A percentile compares a stretch with the other conserved stretches of the same genome.
phyloP scores from a whole-genome alignment of 257 asterid genomes.

The Agastache rugosa region DNA sequence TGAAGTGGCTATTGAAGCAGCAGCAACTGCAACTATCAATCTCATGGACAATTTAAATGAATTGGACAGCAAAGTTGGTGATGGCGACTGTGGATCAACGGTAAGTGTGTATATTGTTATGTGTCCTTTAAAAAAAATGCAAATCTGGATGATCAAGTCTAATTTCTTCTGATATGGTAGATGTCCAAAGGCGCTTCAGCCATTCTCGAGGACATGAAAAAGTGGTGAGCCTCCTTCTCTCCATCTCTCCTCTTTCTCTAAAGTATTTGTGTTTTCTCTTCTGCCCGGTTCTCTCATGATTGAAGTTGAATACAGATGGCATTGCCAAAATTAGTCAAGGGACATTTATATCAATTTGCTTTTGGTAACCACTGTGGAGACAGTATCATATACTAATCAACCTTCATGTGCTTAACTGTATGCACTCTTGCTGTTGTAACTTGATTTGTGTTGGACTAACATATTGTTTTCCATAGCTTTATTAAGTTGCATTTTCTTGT shows the following conservation, averaged over 20 bases:
- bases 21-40: conserved; percentile 68
- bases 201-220: conserved; percentile 87
- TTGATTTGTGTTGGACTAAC: conserved; percentile 4
- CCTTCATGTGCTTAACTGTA: background rate
- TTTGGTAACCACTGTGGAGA: background rate
- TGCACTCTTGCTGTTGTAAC: background rate
- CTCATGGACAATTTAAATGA: conserved; percentile 81
- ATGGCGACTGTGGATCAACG: conserved; percentile 99
- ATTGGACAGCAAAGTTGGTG: conserved; percentile 97
- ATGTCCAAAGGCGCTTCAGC: conserved; percentile 92
- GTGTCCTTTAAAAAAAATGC: conserved; percentile 22
- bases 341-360: background rate
- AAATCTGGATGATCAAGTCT: conserved; percentile 25
- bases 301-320: conserved; percentile 1
- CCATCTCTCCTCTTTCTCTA: conserved; percentile 23
- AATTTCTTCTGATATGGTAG: conserved; percentile 50
- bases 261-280: background rate
- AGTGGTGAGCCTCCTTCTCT: conserved; percentile 55
- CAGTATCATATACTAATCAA: too few relatives aligned
- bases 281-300: background rate
- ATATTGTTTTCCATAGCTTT: background rate
- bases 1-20: conserved; percentile 94
- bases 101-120: conserved; percentile 54
- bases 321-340: background rate
- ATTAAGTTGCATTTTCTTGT: background rate